Conservation (phyloP, 1,284 basidiomycete genomes). For the Apiotrichum laibachii region DNA sequence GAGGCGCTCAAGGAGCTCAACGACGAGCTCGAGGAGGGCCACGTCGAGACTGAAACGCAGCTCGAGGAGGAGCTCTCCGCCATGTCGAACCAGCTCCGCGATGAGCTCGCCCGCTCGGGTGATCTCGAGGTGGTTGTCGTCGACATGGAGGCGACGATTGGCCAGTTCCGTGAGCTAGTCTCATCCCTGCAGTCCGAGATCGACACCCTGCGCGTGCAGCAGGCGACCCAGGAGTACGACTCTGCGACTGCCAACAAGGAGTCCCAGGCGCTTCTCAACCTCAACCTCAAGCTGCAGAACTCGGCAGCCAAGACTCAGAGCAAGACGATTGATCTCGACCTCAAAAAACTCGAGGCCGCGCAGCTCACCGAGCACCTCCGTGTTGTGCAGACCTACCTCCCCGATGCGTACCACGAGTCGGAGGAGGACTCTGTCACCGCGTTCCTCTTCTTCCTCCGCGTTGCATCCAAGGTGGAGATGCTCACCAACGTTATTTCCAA, state of each 20-base stretch:
- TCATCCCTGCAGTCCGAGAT: conserved; percentile 82
- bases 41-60: conserved; percentile 88
- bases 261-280: conserved; percentile 77
- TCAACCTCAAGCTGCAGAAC: conserved; percentile 88
- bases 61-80: conserved; percentile 84
- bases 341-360: conserved; percentile 74
- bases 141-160: conserved; percentile 82
- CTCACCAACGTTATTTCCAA: conserved; percentile 77
- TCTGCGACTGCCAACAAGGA: conserved; percentile 70
- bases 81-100: conserved; percentile 59
- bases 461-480: conserved; percentile 78
- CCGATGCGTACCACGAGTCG: conserved; percentile 76
- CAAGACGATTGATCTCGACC: conserved; percentile 79
- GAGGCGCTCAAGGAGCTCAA: conserved; percentile 93
- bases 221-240: conserved; percentile 76
- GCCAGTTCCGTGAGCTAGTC: conserved; percentile 87
- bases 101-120: conserved; percentile 64
- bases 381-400: conserved; percentile 70
- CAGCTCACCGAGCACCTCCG: conserved; percentile 73
- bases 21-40: conserved; percentile 96
- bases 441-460: conserved; percentile 84
- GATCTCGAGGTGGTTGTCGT: conserved; percentile 71
- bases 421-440: conserved; percentile 82
- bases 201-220: conserved; percentile 72
- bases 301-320: conserved; percentile 84